Conservation (phyloP, 441 rosid species). For the Gossypium gossypioides region DNA sequence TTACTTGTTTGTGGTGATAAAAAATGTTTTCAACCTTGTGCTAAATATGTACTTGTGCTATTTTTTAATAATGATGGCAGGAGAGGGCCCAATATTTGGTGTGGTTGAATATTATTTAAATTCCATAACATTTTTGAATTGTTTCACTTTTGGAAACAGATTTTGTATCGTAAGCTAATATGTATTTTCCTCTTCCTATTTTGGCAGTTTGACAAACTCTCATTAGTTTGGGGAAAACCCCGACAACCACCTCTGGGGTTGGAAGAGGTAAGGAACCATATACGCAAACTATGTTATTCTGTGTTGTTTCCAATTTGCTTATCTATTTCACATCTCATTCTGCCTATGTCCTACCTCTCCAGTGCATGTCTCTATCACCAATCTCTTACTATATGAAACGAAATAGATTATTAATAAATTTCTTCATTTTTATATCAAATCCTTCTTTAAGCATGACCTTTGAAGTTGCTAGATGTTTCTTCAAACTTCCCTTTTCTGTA, state of each 20-base stretch:
- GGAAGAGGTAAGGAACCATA: constrained; percentile 50
- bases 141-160: not conserved
- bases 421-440: not conserved
- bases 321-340: not conserved
- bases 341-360: not conserved
- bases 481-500: not conserved
- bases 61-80: not conserved
- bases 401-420: not conserved
- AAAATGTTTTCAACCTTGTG: not conserved
- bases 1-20: not conserved
- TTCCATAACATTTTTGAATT: not conserved
- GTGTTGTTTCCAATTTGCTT: not conserved
- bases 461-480: not conserved
- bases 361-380: not conserved
- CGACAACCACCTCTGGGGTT: constrained; percentile 68
- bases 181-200: constrained; percentile 11
- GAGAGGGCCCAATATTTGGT: not conserved
- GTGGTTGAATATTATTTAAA: not conserved
- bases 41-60: not conserved
- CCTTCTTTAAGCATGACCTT: not conserved
- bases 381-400: not conserved
- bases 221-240: constrained; percentile 92
- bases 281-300: not conserved
- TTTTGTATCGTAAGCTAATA: not conserved
- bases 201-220: constrained; percentile 68